phyloP scores from a whole-genome alignment of 495 filamentous ascomycete species.

The Aspergillus nidulans region DNA sequence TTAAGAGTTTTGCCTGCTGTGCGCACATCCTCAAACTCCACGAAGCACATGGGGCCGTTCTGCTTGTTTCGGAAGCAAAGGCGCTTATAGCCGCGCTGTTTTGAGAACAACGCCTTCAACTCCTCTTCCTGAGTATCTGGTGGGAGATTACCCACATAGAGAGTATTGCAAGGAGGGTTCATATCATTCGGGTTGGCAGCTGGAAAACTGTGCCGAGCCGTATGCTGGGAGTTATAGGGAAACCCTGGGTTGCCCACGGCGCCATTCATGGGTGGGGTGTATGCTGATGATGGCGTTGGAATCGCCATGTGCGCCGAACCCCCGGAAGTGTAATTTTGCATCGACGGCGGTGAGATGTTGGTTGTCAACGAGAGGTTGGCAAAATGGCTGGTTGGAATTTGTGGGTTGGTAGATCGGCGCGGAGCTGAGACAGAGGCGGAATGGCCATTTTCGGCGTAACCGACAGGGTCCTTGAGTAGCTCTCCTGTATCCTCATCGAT shows the following conservation, averaged over 20 bases:
- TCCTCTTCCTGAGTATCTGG: constrained; percentile 95
- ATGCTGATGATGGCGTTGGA: constrained; percentile 53
- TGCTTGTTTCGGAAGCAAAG: constrained; percentile 97
- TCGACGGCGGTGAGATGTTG: constrained; percentile 49
- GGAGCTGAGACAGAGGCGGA: constrained; percentile 35
- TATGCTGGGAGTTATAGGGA: constrained; percentile 55
- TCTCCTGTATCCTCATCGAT: constrained; percentile 82
- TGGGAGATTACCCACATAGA: constrained; percentile 95
- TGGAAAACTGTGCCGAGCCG: constrained; percentile 68
- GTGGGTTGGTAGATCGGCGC: constrained; percentile 71
- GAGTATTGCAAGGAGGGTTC: constrained; percentile 96
- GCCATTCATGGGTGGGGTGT: constrained; percentile 55
- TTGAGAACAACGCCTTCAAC: constrained; percentile 89
- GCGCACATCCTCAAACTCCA: constrained; percentile 94
- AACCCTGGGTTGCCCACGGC: constrained; percentile 44
- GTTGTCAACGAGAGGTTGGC: constrained; percentile 68
- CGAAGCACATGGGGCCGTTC: constrained; percentile 98
- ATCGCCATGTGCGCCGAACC: constrained; percentile 37
- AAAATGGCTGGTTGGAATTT: constrained; percentile 68
- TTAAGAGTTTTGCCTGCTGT: constrained; percentile 91
- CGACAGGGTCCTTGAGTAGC: constrained; percentile 76
- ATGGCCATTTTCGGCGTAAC: constrained; percentile 75
- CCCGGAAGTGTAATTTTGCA: constrained; percentile 43
- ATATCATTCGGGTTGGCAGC: constrained; percentile 94
- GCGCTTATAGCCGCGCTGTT: constrained; percentile 92